Evolutionary conservation across 1,284 basidiomycete species (phyloP).

Genomic region (Trichosporon sp.): DNA sequence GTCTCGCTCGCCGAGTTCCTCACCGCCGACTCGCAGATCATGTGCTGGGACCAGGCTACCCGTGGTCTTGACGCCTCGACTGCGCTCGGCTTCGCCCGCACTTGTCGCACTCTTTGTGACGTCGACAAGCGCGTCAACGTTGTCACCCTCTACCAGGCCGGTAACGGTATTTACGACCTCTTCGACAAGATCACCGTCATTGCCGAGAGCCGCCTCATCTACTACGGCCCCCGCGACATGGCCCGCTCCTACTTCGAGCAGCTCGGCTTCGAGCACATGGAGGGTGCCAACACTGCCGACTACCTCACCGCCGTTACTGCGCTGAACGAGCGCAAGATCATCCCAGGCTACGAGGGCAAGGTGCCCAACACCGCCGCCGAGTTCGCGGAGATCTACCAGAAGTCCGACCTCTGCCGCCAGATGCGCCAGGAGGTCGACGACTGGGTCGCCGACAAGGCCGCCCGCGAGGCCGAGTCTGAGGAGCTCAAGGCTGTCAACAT

Average conservation of each 20-base stretch:
- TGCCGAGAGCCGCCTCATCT: conserved; percentile 73
- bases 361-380: conserved; percentile 60
- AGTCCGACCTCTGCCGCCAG: conserved; percentile 29
- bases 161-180: conserved; percentile 54
- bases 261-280: conserved; percentile 62
- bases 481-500: conserved; percentile 21
- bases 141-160: conserved; percentile 18
- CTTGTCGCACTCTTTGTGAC: conserved; percentile 71
- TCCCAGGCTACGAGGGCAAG: conserved; percentile 51
- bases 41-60: conserved; percentile 60
- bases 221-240: conserved; percentile 67
- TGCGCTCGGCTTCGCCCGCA: conserved; percentile 70
- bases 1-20: conserved; percentile 70
- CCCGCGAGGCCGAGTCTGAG: conserved; percentile 23
- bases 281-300: conserved; percentile 54
- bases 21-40: conserved; percentile 58
- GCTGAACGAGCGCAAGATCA: conserved; percentile 56
- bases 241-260: conserved; percentile 73
- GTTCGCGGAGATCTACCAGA: conserved; percentile 48
- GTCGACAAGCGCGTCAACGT: conserved; percentile 61
- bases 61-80: conserved; percentile 74
- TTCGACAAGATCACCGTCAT: conserved; percentile 62
- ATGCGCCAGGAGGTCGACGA: conserved; percentile 38
- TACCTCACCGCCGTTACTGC: conserved; percentile 61
- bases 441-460: conserved; percentile 24